Evolutionary conservation across 2,329 filamentous ascomycete species (phyloP).

Genomic region (Metarhizium anisopliae): DNA sequence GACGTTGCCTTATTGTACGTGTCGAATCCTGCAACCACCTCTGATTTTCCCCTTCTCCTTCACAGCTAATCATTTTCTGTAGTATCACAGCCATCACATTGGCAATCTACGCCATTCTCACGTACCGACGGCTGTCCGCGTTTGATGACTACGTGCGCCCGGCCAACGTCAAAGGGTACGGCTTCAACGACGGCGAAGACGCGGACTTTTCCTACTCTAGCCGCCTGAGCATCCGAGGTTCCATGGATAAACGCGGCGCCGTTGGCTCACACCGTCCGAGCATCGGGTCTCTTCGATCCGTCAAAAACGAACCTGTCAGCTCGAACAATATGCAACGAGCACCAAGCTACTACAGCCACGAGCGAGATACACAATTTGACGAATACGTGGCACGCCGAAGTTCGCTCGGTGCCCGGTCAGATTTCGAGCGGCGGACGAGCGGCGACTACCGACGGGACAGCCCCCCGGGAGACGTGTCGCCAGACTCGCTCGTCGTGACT

Average conservation of each 20-base stretch:
- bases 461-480: slow-evolving; percentile 2
- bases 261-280: slow-evolving; percentile 20
- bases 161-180: slow-evolving; percentile 39
- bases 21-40: background rate
- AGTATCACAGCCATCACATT: slow-evolving; percentile 35
- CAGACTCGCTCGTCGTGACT: slow-evolving; percentile 2
- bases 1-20: slow-evolving; percentile 41
- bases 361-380: slow-evolving; percentile 39
- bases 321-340: slow-evolving; percentile 15
- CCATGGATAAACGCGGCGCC: slow-evolving; percentile 20
- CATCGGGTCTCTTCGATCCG: slow-evolving; percentile 12
- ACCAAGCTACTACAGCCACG: slow-evolving; percentile 30
- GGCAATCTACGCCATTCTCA: slow-evolving; percentile 35
- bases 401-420: slow-evolving; percentile 15
- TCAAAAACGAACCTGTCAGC: slow-evolving; percentile 11
- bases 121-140: slow-evolving; percentile 36
- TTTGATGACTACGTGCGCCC: slow-evolving; percentile 44
- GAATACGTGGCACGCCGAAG: slow-evolving; percentile 30
- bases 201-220: slow-evolving; percentile 17
- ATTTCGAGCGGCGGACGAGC: slow-evolving; percentile 20
- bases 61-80: slow-evolving; percentile 7
- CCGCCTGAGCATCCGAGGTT: slow-evolving; percentile 10
- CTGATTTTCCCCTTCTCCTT: background rate
- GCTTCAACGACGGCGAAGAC: slow-evolving; percentile 28
- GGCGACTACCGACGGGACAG: slow-evolving; percentile 23